Evolutionary conservation across 495 filamentous ascomycete species (phyloP).

Genomic region (Aspergillus carlsbadensis): DNA sequence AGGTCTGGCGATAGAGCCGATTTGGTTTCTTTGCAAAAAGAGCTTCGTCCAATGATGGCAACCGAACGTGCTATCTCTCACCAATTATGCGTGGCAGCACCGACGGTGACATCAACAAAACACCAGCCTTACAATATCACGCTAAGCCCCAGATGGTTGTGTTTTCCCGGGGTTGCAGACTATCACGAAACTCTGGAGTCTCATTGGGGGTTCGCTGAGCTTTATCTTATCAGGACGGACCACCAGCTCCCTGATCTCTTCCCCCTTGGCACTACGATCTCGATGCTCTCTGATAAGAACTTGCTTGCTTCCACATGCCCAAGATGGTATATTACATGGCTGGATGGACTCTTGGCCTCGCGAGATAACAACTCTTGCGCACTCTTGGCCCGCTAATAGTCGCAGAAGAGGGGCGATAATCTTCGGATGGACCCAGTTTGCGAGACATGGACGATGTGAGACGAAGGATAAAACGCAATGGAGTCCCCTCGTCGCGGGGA

Average conservation of each 20-base stretch:
- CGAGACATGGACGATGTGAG: not conserved
- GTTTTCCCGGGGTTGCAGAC: constrained; percentile 11
- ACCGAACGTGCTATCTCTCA: constrained; percentile 8
- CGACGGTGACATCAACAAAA: not conserved
- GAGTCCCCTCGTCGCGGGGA: not conserved
- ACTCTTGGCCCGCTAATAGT: constrained; percentile 14
- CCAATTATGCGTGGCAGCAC: constrained; percentile 8
- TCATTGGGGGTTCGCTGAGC: constrained; percentile 5
- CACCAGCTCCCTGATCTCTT: not conserved
- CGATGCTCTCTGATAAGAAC: constrained; percentile 3
- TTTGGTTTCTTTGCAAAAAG: not conserved
- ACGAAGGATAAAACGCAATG: constrained; percentile 6
- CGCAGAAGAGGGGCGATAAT: constrained; percentile 10
- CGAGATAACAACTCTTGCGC: constrained; percentile 11
- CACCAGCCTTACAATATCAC: constrained; percentile 1
- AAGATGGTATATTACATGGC: not conserved
- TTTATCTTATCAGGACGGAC: constrained; percentile 19
- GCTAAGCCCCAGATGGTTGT: constrained; percentile 15
- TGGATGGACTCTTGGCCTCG: constrained; percentile 11
- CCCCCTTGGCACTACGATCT: constrained; percentile 8
- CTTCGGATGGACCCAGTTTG: not conserved
- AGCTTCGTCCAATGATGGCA: not conserved
- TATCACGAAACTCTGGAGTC: not conserved
- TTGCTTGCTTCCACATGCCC: not conserved
- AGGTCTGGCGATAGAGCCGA: no score